Evolutionary conservation across 805 yeast genomes (phyloP).

Genomic region (Barnettozyma botsteinii): DNA sequence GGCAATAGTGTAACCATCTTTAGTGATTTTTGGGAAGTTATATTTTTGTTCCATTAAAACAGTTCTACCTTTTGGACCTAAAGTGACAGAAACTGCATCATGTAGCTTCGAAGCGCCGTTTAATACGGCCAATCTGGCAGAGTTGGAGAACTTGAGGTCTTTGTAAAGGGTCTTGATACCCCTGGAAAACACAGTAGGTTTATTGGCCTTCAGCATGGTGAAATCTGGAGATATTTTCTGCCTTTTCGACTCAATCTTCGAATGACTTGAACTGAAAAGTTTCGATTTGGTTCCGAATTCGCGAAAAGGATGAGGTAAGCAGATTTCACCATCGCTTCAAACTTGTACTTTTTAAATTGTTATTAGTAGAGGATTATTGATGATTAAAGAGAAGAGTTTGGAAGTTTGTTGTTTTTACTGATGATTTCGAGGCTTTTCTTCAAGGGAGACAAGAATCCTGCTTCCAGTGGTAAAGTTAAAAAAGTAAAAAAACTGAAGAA

Average conservation of each 20-base stretch:
- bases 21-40: conserved; percentile 96
- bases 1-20: conserved; percentile 98
- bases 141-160: conserved; percentile 94
- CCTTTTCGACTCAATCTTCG: no score
- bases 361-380: no score
- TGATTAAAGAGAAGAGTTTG: no score
- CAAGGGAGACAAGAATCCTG: conserved; percentile 29
- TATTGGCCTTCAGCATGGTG: conserved; percentile 3
- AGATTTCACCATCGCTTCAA: not conserved
- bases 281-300: not conserved
- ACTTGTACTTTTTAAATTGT: no score
- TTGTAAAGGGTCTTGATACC: conserved; percentile 48
- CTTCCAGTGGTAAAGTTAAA: conserved; percentile 9
- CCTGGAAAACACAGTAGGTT: conserved; percentile 10
- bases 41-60: conserved; percentile 94
- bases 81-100: conserved; percentile 92
- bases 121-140: conserved; percentile 90
- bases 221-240: no score
- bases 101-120: conserved; percentile 94
- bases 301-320: not conserved
- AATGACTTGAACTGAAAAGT: not conserved
- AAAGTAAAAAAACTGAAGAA: conserved; percentile 10
- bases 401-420: not conserved
- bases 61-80: conserved; percentile 97
- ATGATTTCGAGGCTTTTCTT: conserved; percentile 34